Base-by-base conservation (phyloP, 2,329 filamentous ascomycete genomes). In the Rutstroemia sp. region DNA sequence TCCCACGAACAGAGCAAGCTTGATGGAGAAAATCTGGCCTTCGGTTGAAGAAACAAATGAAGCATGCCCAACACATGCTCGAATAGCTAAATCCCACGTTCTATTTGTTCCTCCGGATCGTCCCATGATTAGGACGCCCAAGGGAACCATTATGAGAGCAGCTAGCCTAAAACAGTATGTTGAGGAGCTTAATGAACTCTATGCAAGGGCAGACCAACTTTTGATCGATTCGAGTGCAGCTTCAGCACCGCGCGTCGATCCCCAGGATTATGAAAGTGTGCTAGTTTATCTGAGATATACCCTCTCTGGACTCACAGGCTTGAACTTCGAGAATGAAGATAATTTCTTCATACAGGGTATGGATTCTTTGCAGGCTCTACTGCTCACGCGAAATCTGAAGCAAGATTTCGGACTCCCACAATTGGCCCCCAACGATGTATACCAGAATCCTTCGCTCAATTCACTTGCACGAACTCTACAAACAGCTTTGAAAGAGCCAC, bases 141-240 rank as follows among this genome's bases (percentile, higher is more conserved):
- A 74, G 54, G 72, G 72, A 2, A 73, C 71, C 1, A 58, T 72
- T 3, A 71, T 70, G 56, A 61, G 71, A 21, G 54, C 52, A 14
- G 48, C 57, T 34, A 69, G 67, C 6, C 14, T 71, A 4, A 54
- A 63, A 2, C 39, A 67, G 12, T 72, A 72, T 50, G 52, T 16
- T 19, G 18, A 27, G n/a, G 37, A 49, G 30, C 27, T 38, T 38
- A 75, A 0, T 76, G 63, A 41, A 58, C 58, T 2, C 62, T 49
- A 49, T 38, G 19, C 27, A 19, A 49, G 12, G 19, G n/a, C 8
- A 8, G 48, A 49, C 21, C 37, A 39, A 25, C 8, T 10, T 37
- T n/a, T 25, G 19, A n/a, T 46, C 21, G 21, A 46, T 23, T 25
- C 21, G 19, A 27, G 21, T n/a, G n/a, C 18, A 25, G 4, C 4